Percentiles rank a stretch among this genome's conserved stretches.
Conservation (phyloP, 352 stramenopile genomes). For the Thalassiosira mediterranea region DNA sequence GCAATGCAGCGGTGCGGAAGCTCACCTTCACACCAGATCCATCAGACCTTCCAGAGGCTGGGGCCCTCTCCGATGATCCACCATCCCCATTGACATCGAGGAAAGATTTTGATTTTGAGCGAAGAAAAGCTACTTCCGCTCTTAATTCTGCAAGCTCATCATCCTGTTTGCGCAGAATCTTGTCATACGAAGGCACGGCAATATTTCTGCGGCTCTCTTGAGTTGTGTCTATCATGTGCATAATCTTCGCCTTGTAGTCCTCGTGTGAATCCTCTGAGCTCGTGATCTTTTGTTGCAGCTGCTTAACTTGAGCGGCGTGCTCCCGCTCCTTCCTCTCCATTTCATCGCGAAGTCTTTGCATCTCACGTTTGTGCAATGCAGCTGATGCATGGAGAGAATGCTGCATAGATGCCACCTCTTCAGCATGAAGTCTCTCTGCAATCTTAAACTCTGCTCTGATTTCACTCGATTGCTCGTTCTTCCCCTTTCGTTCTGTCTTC, state of each 20-base stretch:
- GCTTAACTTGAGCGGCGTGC: conserved; percentile 47
- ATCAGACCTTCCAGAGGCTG: too few relatives aligned
- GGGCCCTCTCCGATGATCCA: too few relatives aligned
- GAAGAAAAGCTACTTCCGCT: conserved; percentile 35
- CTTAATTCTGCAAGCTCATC: conserved; percentile 37
- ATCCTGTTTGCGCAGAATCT: conserved; percentile 37
- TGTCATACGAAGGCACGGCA: conserved; percentile 9
- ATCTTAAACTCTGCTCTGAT: conserved; percentile 55
- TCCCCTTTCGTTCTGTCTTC: conserved; percentile 46
- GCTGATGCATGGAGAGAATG: conserved; percentile 20
- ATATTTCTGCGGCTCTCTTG: conserved; percentile 33
- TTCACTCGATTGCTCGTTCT: conserved; percentile 46
- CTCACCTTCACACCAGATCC: too few relatives aligned
- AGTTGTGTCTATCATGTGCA: conserved; percentile 72
- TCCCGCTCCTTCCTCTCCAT: conserved; percentile 51
- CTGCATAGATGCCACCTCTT: conserved; percentile 33
- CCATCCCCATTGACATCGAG: too few relatives aligned
- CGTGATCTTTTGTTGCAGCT: conserved; percentile 60
- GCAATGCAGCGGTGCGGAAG: too few relatives aligned
- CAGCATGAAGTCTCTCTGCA: conserved; percentile 33
- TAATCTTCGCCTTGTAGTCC: conserved; percentile 66
- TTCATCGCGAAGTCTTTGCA: conserved; percentile 43
- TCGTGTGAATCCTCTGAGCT: conserved; percentile 63
- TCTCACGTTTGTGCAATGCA: conserved; percentile 35
- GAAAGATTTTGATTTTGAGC: too few relatives aligned